Percentiles rank a stretch among this genome's conserved stretches.
Conservation (phyloP, 306 rosid species). For the Lagenaria siceraria region DNA sequence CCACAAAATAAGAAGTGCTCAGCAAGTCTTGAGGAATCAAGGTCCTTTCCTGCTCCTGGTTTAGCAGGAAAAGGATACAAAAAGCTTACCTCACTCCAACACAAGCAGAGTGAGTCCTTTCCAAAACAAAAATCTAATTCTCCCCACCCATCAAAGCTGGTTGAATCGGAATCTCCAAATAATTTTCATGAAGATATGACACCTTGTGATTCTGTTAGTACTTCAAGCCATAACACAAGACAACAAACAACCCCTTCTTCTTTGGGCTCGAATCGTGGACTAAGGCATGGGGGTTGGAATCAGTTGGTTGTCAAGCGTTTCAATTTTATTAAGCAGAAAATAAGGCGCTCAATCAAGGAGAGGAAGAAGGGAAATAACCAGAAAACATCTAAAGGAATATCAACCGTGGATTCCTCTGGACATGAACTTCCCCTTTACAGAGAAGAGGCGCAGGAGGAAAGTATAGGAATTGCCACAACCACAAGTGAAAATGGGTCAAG, state of each 20-base stretch:
- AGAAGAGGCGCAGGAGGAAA: constrained; percentile 31
- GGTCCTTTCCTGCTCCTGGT: constrained; percentile 53
- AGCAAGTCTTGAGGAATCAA: constrained; percentile 48
- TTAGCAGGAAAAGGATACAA: constrained; percentile 18
- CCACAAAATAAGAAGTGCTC: constrained; percentile 24
- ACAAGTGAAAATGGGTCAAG: constrained; percentile 15
- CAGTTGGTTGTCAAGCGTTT: constrained; percentile 61
- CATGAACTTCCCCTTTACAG: constrained; percentile 8
- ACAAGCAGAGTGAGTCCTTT: constrained; percentile 61
- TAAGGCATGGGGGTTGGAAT: constrained; percentile 65
- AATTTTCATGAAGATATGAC: constrained; percentile 16
- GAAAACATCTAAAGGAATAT: constrained; percentile 13
- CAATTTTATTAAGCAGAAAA: constrained; percentile 59
- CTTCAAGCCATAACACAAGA: constrained; percentile 8
- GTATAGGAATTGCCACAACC: constrained; percentile 13
- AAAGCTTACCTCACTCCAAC: constrained; percentile 38
- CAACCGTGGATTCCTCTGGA: constrained; percentile 14
- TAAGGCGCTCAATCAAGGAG: constrained; percentile 51
- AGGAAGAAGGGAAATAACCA: constrained; percentile 31
- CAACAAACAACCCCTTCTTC: constrained; percentile 18
- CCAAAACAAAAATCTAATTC: constrained; percentile 24
- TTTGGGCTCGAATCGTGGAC: constrained; percentile 20
- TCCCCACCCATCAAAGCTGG: constrained; percentile 16
- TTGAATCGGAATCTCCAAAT: constrained; percentile 16
- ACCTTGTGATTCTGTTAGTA: constrained; percentile 8